Base-by-base conservation (phyloP, 1,284 basidiomycete species). In the Thelephora terrestris region DNA sequence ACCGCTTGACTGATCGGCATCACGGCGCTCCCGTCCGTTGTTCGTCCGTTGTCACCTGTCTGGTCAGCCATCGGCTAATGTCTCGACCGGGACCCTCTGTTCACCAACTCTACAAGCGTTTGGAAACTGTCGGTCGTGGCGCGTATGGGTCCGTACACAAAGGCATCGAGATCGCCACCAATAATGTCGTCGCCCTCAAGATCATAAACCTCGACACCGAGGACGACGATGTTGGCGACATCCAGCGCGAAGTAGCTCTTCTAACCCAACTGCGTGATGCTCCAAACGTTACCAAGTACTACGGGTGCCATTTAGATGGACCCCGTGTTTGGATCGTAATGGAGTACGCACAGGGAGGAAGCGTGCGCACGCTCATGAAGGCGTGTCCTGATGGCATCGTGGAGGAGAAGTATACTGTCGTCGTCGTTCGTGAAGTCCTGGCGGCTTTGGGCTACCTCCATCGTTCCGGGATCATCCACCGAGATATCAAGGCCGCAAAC, bases 291-390 rank as follows among this genome's bases (percentile, higher is more conserved):
- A 96, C 92, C 38, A 84, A 89, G 57, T 99, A 99, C 69, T 97
- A 87, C 68, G 95, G 93, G 20, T 97, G 94, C 67, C 86, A 90
- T 69, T 78, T 97, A 61, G 88, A 95, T 62, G 93, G 93, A 0
- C 88, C 92, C 23, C 87, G 91, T 46, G 88, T 99, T 5, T 99
- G 96, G 93, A 99, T 99, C 57, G 91, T 89, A 36, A 99, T 99
- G 96, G 96, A 99, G 65, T 87, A 86, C 61, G 96, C 96, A 5
- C 85, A 92, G 55, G 96, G 95, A 3, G 96, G 96, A 7, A 96
- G 91, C 60, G 91, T 98, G 9, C 76, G 91, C 43, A 92, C 92
- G 0, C 72, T 99, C 55, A 87, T 86, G 81, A 81, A 80, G 58
- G 78, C 91, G 46, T 90, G 84, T 46, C 87, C 83, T 57, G 84